Percentiles rank a stretch among this genome's conserved stretches.
These are phyloP conservation scores for Bassia scoparia DNA, from an alignment of 148 eudicot species.

Conservation along the genomic window DNA sequence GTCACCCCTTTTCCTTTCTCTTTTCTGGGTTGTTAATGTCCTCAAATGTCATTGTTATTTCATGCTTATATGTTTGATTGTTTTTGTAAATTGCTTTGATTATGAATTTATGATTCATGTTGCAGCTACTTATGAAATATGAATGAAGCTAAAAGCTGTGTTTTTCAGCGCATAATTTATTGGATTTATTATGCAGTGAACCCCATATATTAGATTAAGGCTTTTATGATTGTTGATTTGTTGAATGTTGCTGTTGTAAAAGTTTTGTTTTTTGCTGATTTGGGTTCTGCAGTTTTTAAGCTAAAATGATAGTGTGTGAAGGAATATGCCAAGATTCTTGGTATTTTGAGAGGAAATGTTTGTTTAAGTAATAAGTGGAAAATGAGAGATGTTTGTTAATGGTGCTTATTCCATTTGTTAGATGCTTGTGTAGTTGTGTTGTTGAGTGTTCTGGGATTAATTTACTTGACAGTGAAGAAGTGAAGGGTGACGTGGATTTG, in stretches of 20 bases:
- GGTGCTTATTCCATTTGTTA: no score
- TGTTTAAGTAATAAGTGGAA: no score
- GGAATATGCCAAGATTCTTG: not conserved
- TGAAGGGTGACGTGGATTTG: not conserved
- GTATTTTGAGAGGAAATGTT: not conserved
- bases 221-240: not conserved
- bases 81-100: not conserved
- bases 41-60: not conserved
- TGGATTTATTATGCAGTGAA: no score
- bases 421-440: no score
- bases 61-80: not conserved
- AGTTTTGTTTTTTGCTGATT: not conserved
- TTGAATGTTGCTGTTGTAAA: no score
- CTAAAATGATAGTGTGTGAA: not conserved
- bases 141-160: not conserved
- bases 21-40: no score
- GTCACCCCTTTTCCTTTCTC: slow-evolving; percentile 15
- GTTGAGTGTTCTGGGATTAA: not conserved
- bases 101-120: not conserved
- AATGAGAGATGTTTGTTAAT: no score
- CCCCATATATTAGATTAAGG: not conserved
- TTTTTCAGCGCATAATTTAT: not conserved
- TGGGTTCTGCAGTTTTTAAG: not conserved
- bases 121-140: not conserved
- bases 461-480: not conserved